Evolutionary conservation across 768 basidiomycete genomes (phyloP).

Genomic region (Kondoa malvinella): DNA sequence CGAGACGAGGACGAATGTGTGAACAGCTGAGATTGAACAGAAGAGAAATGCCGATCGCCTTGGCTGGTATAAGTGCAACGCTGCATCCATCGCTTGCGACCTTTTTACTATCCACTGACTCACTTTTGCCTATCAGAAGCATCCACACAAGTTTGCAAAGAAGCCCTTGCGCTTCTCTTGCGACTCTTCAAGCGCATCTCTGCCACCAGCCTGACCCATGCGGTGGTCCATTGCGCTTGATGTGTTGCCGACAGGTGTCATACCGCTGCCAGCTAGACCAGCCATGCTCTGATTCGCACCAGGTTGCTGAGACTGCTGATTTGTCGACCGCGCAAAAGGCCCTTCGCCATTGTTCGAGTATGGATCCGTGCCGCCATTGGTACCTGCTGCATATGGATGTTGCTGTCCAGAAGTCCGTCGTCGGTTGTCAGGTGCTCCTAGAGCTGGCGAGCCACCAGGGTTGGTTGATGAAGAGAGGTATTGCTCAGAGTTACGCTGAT

Average conservation of each 20-base stretch:
- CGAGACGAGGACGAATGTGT: too few relatives aligned
- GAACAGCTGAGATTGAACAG: too few relatives aligned
- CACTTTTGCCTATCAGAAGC: too few relatives aligned
- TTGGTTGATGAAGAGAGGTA: constrained; percentile 40
- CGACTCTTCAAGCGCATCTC: background rate
- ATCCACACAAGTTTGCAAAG: background rate
- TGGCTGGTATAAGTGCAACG: too few relatives aligned
- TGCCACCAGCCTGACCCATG: background rate
- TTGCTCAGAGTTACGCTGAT: constrained; percentile 45
- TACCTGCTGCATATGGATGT: constrained; percentile 19
- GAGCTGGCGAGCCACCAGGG: constrained; percentile 18
- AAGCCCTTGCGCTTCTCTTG: background rate
- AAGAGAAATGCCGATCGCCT: too few relatives aligned
- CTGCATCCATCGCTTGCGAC: too few relatives aligned
- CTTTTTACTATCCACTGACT: too few relatives aligned
- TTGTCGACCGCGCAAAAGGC: too few relatives aligned
- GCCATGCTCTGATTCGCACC: background rate
- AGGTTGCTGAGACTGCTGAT: background rate
- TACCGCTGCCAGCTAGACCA: background rate
- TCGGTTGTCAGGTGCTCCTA: constrained; percentile 13
- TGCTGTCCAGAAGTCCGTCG: constrained; percentile 8
- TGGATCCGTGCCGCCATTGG: background rate
- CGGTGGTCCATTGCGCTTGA: background rate
- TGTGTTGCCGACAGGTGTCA: background rate
- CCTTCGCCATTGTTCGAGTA: background rate